Evolutionary conservation across 257 asterid species (phyloP), one percentile per base, ranked within the genome.

Genomic region (Salvia hispanica): DNA sequence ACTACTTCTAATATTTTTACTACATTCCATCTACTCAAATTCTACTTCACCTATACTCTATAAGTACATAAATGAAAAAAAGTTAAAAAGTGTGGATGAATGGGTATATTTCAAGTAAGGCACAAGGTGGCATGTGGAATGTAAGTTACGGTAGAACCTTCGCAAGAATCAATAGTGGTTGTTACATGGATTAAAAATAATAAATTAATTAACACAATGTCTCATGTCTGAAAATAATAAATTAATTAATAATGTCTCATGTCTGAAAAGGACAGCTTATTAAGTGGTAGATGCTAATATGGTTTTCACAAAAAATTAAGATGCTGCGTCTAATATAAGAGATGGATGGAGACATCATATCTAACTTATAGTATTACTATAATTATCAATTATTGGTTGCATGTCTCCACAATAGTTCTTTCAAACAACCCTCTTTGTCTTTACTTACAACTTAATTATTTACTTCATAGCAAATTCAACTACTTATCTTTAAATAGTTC

Each of bases 221-320:
- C n/a, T 59, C 57, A 36, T 66, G 37, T 6, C 60, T 25, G 64
- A 76, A 25, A 25, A 25, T 25, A 25, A 25, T 2, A 25, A 25
- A 25, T 25, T 25, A 25, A 25, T 25, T 25, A 25, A 25, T 33
- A 0, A 55, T 53, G 28, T 4, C 14, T 60, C 57, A 36, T 66
- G 37, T 6, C 61, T 28, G 64, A 76, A 50, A 64, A 78, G 9
- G 80, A 71, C 73, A 64, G 50, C 66, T 34, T 64, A 39, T 36
- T 39, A 66, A 25, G 31, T 25, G 31, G 76, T 16, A 44, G 68
- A 33, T 51, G 63, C 51, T 54, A 54, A 40, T n/a, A 25, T 3
- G 28, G 8, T 13, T 56, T 54, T 72, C 31, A 67, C 58, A 64
- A 14, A 53, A 48, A 36, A 28, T 21, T 18, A 69, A 67, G 68